These are phyloP conservation scores for Chytriomyces sp. DNA, from an alignment of 192 early-diverging fungal species.

Conservation along the genomic window DNA sequence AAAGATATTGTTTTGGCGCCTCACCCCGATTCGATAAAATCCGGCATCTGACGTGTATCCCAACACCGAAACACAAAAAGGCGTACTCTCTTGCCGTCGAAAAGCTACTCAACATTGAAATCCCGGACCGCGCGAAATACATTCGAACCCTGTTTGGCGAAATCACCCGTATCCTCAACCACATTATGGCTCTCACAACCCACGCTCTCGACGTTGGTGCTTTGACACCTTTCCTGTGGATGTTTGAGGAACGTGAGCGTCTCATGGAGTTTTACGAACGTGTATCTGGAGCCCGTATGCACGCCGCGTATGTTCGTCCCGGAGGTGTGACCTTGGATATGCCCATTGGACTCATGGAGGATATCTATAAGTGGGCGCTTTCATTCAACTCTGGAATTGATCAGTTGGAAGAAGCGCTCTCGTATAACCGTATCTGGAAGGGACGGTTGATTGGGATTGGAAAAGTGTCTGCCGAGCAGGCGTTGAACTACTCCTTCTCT, in stretches of 20 bases:
- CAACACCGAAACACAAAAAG: slow-evolving; percentile 50
- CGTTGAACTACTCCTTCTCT: slow-evolving; percentile 89
- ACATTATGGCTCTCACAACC: slow-evolving; percentile 96
- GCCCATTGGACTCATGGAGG: slow-evolving; percentile 91
- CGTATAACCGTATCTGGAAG: slow-evolving; percentile 95
- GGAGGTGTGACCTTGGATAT: slow-evolving; percentile 94
- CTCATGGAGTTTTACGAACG: slow-evolving; percentile 99
- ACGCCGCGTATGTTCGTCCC: slow-evolving; percentile 94
- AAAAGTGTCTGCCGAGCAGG: slow-evolving; percentile 84
- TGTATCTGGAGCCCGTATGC: slow-evolving; percentile 97
- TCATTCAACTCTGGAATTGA: slow-evolving; percentile 89
- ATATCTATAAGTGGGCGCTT: slow-evolving; percentile 93
- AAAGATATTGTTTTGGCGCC: not conserved
- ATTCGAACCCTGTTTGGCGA: slow-evolving; percentile 98
- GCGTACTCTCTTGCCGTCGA: slow-evolving; percentile 97
- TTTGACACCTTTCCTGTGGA: slow-evolving; percentile 96
- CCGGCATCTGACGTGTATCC: not conserved
- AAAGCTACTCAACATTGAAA: slow-evolving; percentile 97
- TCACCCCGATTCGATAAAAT: not conserved
- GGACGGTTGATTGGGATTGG: slow-evolving; percentile 86
- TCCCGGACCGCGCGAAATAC: slow-evolving; percentile 88
- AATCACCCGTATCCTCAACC: slow-evolving; percentile 97
- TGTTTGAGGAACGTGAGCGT: slow-evolving; percentile 99
- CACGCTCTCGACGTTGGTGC: slow-evolving; percentile 99
- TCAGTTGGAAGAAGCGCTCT: slow-evolving; percentile 93